Conservation (phyloP, 306 rosid species). For the Vigna unguiculata region DNA sequence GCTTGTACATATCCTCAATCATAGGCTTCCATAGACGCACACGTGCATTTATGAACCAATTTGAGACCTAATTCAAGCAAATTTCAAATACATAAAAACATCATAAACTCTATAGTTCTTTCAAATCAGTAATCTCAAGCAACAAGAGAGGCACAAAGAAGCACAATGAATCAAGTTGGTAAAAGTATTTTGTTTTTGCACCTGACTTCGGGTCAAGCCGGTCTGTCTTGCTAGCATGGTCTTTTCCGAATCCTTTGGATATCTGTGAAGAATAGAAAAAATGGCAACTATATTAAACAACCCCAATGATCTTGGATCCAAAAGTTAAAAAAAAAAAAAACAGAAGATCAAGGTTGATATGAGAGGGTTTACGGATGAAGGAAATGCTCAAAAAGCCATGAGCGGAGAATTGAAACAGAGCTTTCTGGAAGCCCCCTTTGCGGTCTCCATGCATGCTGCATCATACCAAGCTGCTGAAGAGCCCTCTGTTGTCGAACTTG, state of each 20-base stretch:
- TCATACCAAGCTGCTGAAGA: constrained; percentile 87
- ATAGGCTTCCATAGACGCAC: constrained; percentile 95
- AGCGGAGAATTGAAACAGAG: constrained; percentile 82
- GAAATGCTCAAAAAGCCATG: constrained; percentile 93
- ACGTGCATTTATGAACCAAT: constrained; percentile 90
- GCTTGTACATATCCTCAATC: constrained; percentile 93
- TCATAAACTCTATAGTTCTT: neutral
- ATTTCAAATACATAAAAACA: neutral
- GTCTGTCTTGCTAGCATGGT: constrained; percentile 88
- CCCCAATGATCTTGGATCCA: neutral
- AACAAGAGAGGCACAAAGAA: neutral
- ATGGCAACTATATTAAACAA: constrained; percentile 20
- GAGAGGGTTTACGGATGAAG: constrained; percentile 77
- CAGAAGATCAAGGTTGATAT: neutral
- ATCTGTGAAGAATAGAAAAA: constrained; percentile 52
- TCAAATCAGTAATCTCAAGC: neutral
- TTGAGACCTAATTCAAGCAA: constrained; percentile 67
- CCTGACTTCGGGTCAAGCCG: constrained; percentile 91
- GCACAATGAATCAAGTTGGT: neutral
- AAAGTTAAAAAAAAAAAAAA: neutral
- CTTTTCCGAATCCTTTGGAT: constrained; percentile 91
- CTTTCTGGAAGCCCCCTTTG: constrained; percentile 88
- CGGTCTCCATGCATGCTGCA: constrained; percentile 87
- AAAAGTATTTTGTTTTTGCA: constrained; percentile 36
- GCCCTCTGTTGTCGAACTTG: constrained; percentile 82